A percentile compares a stretch with the other conserved stretches of the same genome.
phyloP scores from a whole-genome alignment of 2,329 filamentous ascomycete species.

The Thielaviopsis ethacetica region DNA sequence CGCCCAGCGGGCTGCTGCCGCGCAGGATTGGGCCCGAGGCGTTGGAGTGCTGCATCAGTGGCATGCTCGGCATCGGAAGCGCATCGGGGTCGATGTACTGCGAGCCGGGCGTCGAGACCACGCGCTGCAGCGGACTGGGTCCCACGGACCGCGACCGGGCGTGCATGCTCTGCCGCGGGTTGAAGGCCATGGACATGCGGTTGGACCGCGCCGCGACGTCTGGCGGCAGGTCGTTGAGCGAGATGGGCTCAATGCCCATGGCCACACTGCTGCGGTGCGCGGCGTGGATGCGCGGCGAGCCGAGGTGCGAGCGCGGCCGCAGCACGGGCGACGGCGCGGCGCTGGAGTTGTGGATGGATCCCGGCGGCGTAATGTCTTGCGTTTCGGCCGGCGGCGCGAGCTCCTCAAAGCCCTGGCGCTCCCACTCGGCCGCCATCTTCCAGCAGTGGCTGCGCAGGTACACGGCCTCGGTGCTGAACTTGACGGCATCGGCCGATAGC shows the following conservation, averaged over 20 bases:
- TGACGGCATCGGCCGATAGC: conserved; percentile 41
- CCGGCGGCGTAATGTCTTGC: conserved; percentile 13
- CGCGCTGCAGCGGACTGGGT: conserved; percentile 6
- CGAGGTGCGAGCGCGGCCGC: conserved; percentile 5
- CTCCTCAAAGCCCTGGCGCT: conserved; percentile 19
- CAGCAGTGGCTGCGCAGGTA: conserved; percentile 43
- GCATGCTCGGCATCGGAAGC: neutral
- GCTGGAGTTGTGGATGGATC: conserved; percentile 1
- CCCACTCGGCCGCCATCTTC: conserved; percentile 36
- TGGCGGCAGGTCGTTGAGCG: conserved; percentile 8
- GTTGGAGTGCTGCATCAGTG: conserved; percentile 5
- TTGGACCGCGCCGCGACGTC: conserved; percentile 5
- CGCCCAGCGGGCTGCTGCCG: conserved; percentile 17
- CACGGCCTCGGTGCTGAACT: conserved; percentile 44
- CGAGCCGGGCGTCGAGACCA: neutral
- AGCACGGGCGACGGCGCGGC: conserved; percentile 5
- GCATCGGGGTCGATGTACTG: conserved; percentile 6
- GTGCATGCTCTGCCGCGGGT: conserved; percentile 4
- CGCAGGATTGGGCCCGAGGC: conserved; percentile 8
- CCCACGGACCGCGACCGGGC: conserved; percentile 8
- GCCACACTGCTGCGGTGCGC: conserved; percentile 25
- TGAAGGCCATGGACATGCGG: conserved; percentile 4
- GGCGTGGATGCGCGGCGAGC: conserved; percentile 5
- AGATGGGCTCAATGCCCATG: conserved; percentile 26
- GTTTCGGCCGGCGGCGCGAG: conserved; percentile 14